phyloP scores from a whole-genome alignment of 805 yeast species.

The Wickerhamiella sorbophila region DNA sequence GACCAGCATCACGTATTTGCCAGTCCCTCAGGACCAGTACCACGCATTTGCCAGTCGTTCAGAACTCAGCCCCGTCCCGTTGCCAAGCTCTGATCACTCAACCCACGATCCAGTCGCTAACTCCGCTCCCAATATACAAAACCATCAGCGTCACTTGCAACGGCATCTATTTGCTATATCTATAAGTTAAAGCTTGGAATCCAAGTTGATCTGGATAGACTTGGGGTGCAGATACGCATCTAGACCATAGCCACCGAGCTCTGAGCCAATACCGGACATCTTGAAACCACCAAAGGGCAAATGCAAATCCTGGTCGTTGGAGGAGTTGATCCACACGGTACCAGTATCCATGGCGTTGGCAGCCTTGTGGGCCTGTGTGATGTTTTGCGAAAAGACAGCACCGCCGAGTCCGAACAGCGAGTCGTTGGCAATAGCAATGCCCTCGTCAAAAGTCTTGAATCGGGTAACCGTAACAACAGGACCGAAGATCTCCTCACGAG shows the following conservation, averaged over 20 bases:
- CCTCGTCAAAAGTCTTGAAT: conserved; percentile 57
- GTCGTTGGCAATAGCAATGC: conserved; percentile 50
- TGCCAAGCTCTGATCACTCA: too few relatives aligned
- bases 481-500: conserved; percentile 75
- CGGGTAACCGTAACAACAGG: conserved; percentile 63
- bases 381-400: conserved; percentile 67
- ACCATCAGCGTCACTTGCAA: too few relatives aligned
- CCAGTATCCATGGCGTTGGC: conserved; percentile 70
- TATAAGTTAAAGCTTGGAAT: conserved; percentile 16
- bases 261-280: conserved; percentile 86
- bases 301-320: conserved; percentile 73
- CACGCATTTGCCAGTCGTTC: too few relatives aligned
- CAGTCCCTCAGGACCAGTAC: too few relatives aligned
- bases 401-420: conserved; percentile 59
- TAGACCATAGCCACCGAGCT: conserved; percentile 79
- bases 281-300: conserved; percentile 92
- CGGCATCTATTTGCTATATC: too few relatives aligned
- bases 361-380: conserved; percentile 63
- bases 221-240: conserved; percentile 75
- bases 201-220: conserved; percentile 42
- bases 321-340: conserved; percentile 81
- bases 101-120: too few relatives aligned
- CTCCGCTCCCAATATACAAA: too few relatives aligned
- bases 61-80: too few relatives aligned
- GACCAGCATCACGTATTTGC: too few relatives aligned